phyloP scores from a whole-genome alignment of 2,329 filamentous ascomycete genomes.

The Emergomyces orientalis region DNA sequence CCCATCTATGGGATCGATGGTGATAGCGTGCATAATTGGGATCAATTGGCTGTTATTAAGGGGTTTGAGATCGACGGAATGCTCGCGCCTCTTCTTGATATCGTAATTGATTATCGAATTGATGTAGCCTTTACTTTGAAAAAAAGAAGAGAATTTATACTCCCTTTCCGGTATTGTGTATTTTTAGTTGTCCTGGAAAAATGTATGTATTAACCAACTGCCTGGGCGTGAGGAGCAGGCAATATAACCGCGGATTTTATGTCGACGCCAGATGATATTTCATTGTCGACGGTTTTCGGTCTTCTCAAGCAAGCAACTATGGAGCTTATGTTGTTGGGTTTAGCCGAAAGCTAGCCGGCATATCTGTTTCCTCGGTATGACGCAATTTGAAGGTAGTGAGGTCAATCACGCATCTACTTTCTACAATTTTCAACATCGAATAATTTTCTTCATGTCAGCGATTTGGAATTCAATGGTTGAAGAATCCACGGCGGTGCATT shows the following conservation, averaged over 20 bases:
- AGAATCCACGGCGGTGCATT: not conserved
- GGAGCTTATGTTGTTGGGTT: no score
- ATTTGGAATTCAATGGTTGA: not conserved
- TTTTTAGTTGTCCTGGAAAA: not conserved
- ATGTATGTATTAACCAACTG: not conserved
- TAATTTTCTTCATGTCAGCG: not conserved
- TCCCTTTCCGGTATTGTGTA: not conserved
- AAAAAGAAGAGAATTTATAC: not conserved
- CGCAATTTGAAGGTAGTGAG: not conserved
- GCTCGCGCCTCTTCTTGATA: not conserved
- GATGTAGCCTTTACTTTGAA: not conserved
- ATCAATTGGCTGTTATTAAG: not conserved
- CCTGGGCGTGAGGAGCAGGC: not conserved
- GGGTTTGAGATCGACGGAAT: not conserved
- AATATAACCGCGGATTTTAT: not conserved
- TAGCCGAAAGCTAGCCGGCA: not conserved
- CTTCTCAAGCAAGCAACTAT: not conserved
- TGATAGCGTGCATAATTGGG: constrained; percentile 35
- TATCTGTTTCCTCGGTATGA: not conserved
- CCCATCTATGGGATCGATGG: constrained; percentile 50
- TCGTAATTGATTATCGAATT: not conserved
- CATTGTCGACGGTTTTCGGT: not conserved
- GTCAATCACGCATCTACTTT: no score
- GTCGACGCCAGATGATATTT: not conserved
- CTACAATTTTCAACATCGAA: not conserved